Evolutionary conservation across 495 filamentous ascomycete genomes (phyloP).

Genomic region (Chaetomium tenue): DNA sequence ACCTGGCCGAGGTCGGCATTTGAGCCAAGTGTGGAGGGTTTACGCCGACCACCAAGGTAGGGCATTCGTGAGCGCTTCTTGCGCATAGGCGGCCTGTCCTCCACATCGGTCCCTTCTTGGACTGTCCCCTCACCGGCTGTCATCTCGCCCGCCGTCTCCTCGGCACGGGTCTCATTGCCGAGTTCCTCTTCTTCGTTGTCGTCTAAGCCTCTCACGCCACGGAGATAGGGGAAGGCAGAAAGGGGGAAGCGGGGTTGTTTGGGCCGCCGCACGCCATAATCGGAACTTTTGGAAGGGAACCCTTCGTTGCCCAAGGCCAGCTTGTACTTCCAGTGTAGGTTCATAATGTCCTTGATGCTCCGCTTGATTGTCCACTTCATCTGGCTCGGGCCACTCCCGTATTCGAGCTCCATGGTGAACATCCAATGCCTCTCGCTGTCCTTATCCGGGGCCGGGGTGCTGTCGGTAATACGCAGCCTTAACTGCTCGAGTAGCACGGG

Average conservation of each 20-base stretch:
- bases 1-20: constrained; percentile 29
- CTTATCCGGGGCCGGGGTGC: constrained; percentile 56
- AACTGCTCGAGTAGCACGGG: constrained; percentile 94
- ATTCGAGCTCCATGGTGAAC: constrained; percentile 92
- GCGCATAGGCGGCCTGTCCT: constrained; percentile 40
- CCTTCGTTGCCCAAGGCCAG: constrained; percentile 76
- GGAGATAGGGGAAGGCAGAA: constrained; percentile 87
- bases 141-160: constrained; percentile 51
- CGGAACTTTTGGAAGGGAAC: constrained; percentile 52
- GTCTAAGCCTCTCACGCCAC: constrained; percentile 75
- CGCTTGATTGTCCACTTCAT: constrained; percentile 97
- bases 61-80: constrained; percentile 68
- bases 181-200: constrained; percentile 80
- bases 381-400: constrained; percentile 88
- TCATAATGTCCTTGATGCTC: constrained; percentile 83
- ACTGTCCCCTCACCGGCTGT: constrained; percentile 43
- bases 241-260: constrained; percentile 87
- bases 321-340: constrained; percentile 91
- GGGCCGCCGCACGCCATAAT: constrained; percentile 48
- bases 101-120: constrained; percentile 43
- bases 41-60: constrained; percentile 39
- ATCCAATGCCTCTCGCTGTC: constrained; percentile 76
- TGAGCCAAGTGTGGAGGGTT: constrained; percentile 35
- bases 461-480: constrained; percentile 82
- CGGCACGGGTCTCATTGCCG: constrained; percentile 41